Evolutionary conservation across 2,329 filamentous ascomycete genomes (phyloP), one percentile per base, ranked within the genome.

Genomic region (Cladosporium sp.): DNA sequence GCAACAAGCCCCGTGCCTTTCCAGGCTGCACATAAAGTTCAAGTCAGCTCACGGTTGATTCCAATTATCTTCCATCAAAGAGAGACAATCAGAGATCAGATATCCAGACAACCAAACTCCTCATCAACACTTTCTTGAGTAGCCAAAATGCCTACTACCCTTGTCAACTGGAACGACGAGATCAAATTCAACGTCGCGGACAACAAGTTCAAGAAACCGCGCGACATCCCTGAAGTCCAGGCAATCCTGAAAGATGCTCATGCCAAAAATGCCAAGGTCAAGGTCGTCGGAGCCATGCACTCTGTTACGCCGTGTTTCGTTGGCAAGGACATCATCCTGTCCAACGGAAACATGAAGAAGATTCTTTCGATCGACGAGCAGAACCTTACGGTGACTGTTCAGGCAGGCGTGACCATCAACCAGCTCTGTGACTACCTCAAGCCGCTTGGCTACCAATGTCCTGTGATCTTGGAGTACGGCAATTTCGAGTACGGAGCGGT

Each of bases 381-480:
- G 2, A 45, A 43, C 19, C 47, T 53, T 13, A 53, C 51, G 5
- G 51, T 43, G 3, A 53, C 51, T 8, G 51, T 53, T 9, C 46
- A 53, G 20, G 25, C 46, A 1, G 47, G 51, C 12, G 51, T 53
- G 2, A 27, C 46, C 22, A 18, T 50, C 16, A 40, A 53, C 11
- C 47, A 53, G 12, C 36, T 53, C 6, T 53, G 51, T 27, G 32
- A 22, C 18, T 35, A 50, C 32, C 47, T 53, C 20, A 50, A 53
- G 22, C 46, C 45, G 4, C 40, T 50, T 22, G 53, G 46, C 9
- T 48, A 39, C 15, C 50, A 55, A 27, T 36, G 41, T 12, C 45
- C 53, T 7, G 53, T 55, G 11, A 45, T 52, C 3, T 50, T 55
- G 4, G 53, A 55, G 30, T 52, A 38, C 12, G 53, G 53, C n/a